Evolutionary conservation across 2,329 filamentous ascomycete species (phyloP), one percentile per base, ranked within the genome.

Genomic region (Penicillium sp.): DNA sequence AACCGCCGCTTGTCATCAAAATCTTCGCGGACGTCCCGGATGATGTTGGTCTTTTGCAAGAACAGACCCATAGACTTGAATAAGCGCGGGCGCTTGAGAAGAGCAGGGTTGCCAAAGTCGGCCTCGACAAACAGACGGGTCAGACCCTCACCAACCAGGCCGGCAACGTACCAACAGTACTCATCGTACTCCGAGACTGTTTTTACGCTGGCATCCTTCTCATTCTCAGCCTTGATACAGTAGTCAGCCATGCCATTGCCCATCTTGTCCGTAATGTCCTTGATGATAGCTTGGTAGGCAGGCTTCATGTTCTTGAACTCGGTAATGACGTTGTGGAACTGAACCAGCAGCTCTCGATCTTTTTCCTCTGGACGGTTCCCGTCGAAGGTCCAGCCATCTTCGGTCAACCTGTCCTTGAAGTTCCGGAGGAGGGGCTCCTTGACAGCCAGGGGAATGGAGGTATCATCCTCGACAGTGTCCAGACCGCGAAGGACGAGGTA

Each of bases 181-280:
- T 90, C 73, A 71, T 98, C 90, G 67, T 97, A 98, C 56, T 97
- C 90, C 36, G 84, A 77, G 54, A 94, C 71, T 0, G 86, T 91
- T 60, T 88, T 77, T 43, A 97, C 84, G 33, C 88, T 88, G 44
- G 88, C 81, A 51, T 79, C 73, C 56, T 89, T 87, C 67, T 86
- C 78, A 56, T n/a, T n/a, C n/a, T 93, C 87, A 10, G 87, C 83
- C 57, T 94, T 93, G 53, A 86, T 76, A 27, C 80, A 86, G 64
- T 94, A 98, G 69, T 98, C 91, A 18, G 93, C 93, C 93, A 98
- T 98, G 54, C 93, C 93, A 60, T 97, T 90, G 50, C 90, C 91
- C 93, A 98, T 98, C 71, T 88, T 86, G 60, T 83, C 74, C 20
- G 89, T 88, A 61, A 97, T 95, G 57, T 97, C 91, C 68, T 84